These are phyloP conservation scores for Phaeomoniella chlamydospora DNA, from an alignment of 2,329 filamentous ascomycete genomes.

Conservation along the genomic window DNA sequence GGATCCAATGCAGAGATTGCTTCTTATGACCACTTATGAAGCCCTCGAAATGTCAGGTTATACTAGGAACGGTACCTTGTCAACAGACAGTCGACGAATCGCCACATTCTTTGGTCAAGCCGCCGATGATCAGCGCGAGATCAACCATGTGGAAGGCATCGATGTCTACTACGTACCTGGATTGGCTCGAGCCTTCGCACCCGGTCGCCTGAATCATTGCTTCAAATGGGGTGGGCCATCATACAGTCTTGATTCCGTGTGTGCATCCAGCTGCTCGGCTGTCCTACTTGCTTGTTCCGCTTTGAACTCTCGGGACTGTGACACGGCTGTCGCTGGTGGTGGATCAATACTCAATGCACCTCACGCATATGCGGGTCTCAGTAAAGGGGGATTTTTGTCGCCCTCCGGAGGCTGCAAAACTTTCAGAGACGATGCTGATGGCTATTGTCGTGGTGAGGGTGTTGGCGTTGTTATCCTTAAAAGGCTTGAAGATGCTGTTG, in stretches of 20 bases:
- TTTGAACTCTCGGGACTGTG: constrained; percentile 53
- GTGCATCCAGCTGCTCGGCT: constrained; percentile 50
- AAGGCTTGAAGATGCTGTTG: constrained; percentile 31
- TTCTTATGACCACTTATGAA: constrained; percentile 61
- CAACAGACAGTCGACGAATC: constrained; percentile 40
- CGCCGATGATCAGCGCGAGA: constrained; percentile 13
- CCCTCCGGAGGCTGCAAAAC: constrained; percentile 32
- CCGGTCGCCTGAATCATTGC: constrained; percentile 39
- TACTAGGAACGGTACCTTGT: constrained; percentile 49
- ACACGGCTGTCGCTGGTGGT: constrained; percentile 60
- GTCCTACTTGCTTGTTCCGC: constrained; percentile 52
- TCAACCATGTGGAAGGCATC: constrained; percentile 11
- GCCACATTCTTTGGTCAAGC: constrained; percentile 47
- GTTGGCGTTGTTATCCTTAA: constrained; percentile 36
- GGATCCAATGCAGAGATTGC: constrained; percentile 35
- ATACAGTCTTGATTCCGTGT: constrained; percentile 54
- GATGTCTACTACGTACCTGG: constrained; percentile 14
- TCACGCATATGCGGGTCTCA: constrained; percentile 18
- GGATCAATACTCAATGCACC: constrained; percentile 51
- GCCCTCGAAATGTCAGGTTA: constrained; percentile 61
- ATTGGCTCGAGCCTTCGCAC: constrained; percentile 11
- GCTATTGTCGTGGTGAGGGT: constrained; percentile 40
- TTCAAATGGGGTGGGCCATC: constrained; percentile 55
- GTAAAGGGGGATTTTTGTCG: constrained; percentile 22
- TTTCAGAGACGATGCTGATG: constrained; percentile 34